Percentiles rank a stretch among this genome's conserved stretches.
phyloP scores from a whole-genome alignment of 2,329 filamentous ascomycete species.

The Nigrospora osmanthi region DNA sequence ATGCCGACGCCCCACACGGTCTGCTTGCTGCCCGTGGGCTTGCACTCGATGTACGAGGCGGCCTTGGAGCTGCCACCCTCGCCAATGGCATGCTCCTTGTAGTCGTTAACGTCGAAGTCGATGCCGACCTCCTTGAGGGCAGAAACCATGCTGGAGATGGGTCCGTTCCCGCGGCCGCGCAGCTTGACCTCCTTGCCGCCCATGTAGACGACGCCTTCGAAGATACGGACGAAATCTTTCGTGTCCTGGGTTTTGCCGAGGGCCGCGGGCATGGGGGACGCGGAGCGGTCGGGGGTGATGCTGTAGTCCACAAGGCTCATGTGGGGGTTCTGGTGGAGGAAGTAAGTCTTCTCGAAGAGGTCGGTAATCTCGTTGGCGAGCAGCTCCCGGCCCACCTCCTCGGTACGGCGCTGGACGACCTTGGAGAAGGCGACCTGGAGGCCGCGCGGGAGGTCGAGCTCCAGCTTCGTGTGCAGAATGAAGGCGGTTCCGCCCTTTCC shows the following conservation, averaged over 20 bases:
- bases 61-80: conserved; percentile 77
- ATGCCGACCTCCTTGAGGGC: conserved; percentile 74
- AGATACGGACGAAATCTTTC: conserved; percentile 70
- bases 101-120: conserved; percentile 84
- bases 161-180: conserved; percentile 77
- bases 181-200: conserved; percentile 75
- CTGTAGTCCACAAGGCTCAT: conserved; percentile 88
- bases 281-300: conserved; percentile 76
- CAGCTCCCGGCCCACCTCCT: conserved; percentile 76
- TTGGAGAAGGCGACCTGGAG: conserved; percentile 87
- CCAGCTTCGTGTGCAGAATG: conserved; percentile 83
- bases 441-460: conserved; percentile 87
- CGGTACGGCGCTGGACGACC: conserved; percentile 76
- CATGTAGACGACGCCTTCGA: conserved; percentile 76
- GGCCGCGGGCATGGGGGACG: conserved; percentile 61
- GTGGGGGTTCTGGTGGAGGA: conserved; percentile 72
- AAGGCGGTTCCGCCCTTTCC: conserved; percentile 93
- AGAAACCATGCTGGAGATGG: conserved; percentile 80
- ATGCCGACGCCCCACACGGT: conserved; percentile 88
- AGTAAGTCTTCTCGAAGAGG: conserved; percentile 86
- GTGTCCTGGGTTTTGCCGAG: conserved; percentile 69
- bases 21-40: conserved; percentile 54
- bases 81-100: conserved; percentile 93
- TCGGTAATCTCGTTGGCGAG: conserved; percentile 74
- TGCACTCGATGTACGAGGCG: conserved; percentile 93